A percentile compares a stretch with the other conserved stretches of the same genome.
These are phyloP conservation scores for Epicoccum sorghinum DNA, from an alignment of 2,329 filamentous ascomycete genomes.

Conservation along the genomic window DNA sequence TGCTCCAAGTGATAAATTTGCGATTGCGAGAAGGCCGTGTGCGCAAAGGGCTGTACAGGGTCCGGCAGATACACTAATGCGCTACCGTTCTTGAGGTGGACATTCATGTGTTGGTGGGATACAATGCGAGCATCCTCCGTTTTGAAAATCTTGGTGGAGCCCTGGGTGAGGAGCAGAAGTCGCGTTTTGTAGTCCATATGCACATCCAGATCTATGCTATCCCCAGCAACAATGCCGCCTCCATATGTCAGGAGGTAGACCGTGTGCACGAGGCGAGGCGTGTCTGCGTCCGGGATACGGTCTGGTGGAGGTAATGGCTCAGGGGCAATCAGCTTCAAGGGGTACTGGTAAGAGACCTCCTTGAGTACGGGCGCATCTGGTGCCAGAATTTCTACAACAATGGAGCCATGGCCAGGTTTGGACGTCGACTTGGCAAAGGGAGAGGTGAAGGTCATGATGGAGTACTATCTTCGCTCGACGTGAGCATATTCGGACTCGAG, in stretches of 20 bases:
- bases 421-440: conserved; percentile 79
- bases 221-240: conserved; percentile 87
- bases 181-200: conserved; percentile 68
- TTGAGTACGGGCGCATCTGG: conserved; percentile 73
- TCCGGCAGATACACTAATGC: conserved; percentile 77
- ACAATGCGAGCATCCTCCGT: conserved; percentile 59
- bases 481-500: conserved; percentile 18
- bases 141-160: conserved; percentile 96
- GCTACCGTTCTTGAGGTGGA: conserved; percentile 55
- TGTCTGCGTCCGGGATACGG: conserved; percentile 11
- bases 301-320: conserved; percentile 66
- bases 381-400: conserved; percentile 75
- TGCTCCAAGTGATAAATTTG: conserved; percentile 72
- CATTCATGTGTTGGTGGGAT: conserved; percentile 57
- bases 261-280: conserved; percentile 66
- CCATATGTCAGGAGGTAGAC: conserved; percentile 94
- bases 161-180: conserved; percentile 68
- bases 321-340: conserved; percentile 89
- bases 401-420: conserved; percentile 76
- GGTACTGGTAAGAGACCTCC: conserved; percentile 86
- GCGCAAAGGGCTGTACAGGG: conserved; percentile 87
- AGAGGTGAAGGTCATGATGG: conserved; percentile 54
- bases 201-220: conserved; percentile 76
- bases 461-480: conserved; percentile 15
- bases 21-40: conserved; percentile 81